Evolutionary conservation across 768 basidiomycete genomes (phyloP).

Genomic region (Lactarius hengduanensis): DNA sequence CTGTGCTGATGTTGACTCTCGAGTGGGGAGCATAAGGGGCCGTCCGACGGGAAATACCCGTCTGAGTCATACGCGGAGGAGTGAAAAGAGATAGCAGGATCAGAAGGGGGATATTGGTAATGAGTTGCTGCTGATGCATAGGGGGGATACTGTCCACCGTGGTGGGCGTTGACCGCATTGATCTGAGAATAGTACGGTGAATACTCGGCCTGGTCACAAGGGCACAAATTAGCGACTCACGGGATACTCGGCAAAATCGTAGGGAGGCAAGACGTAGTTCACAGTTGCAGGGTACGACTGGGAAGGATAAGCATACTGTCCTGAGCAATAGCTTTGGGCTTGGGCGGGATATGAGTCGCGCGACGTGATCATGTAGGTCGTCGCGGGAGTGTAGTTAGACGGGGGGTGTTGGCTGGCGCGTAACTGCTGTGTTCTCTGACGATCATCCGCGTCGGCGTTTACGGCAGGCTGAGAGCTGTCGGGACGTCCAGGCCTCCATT

Average conservation of each 20-base stretch:
- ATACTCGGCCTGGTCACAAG: background rate
- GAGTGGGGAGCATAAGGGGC: background rate
- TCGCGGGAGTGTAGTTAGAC: background rate
- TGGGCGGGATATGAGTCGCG: constrained; percentile 15
- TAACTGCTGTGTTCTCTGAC: constrained; percentile 1
- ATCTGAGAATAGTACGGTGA: constrained; percentile 14
- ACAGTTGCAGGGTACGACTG: constrained; percentile 2
- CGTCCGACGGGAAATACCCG: constrained; percentile 7
- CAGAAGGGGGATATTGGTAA: constrained; percentile 15
- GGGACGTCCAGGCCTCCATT: constrained; percentile 12
- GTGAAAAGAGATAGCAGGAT: constrained; percentile 9
- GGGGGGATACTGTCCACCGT: constrained; percentile 4
- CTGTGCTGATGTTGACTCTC: constrained; percentile 15
- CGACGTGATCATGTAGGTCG: background rate
- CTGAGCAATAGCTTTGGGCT: background rate
- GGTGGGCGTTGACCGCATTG: constrained; percentile 1
- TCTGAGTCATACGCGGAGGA: constrained; percentile 1
- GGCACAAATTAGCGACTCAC: constrained; percentile 5
- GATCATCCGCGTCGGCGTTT: constrained; percentile 21
- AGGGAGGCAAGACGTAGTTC: constrained; percentile 22
- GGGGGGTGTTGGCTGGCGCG: constrained; percentile 9
- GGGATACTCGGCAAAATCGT: constrained; percentile 26
- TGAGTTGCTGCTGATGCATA: background rate
- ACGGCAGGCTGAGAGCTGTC: constrained; percentile 22
- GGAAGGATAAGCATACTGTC: constrained; percentile 9